These are phyloP conservation scores for Orobanche coerulescens DNA, from an alignment of 257 asterid genomes.

Conservation along the genomic window DNA sequence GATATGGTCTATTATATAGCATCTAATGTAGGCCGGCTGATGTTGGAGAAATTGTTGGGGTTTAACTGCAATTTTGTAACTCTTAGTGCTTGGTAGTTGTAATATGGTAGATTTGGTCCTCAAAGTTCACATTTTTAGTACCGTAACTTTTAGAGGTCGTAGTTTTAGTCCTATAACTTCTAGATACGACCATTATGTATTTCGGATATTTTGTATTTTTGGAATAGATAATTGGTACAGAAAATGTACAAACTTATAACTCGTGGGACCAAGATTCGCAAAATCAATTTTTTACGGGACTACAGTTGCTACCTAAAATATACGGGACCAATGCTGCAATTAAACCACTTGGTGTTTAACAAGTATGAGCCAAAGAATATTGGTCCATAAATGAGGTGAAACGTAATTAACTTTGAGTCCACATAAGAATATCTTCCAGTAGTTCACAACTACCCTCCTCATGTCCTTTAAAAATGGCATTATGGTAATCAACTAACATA, in stretches of 20 bases:
- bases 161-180: too few species aligned
- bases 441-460: background rate
- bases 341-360: background rate
- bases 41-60: background rate
- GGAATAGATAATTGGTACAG: too few species aligned
- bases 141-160: background rate
- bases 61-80: background rate
- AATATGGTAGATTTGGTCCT: background rate
- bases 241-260: too few species aligned
- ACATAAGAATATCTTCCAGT: background rate
- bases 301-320: background rate
- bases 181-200: too few species aligned
- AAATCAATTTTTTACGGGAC: too few species aligned
- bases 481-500: background rate
- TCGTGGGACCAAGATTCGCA: too few species aligned
- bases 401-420: slow-evolving; percentile 21
- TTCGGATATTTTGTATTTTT: too few species aligned
- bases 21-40: slow-evolving; percentile 14
- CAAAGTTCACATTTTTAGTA: too few species aligned
- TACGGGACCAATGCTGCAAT: background rate
- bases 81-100: background rate
- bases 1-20: slow-evolving; percentile 6
- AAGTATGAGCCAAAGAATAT: background rate
- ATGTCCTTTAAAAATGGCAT: background rate
- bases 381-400: slow-evolving; percentile 22